These are phyloP conservation scores for Ophiostoma sp. DNA, from an alignment of 2,329 filamentous ascomycete species.

Conservation along the genomic window DNA sequence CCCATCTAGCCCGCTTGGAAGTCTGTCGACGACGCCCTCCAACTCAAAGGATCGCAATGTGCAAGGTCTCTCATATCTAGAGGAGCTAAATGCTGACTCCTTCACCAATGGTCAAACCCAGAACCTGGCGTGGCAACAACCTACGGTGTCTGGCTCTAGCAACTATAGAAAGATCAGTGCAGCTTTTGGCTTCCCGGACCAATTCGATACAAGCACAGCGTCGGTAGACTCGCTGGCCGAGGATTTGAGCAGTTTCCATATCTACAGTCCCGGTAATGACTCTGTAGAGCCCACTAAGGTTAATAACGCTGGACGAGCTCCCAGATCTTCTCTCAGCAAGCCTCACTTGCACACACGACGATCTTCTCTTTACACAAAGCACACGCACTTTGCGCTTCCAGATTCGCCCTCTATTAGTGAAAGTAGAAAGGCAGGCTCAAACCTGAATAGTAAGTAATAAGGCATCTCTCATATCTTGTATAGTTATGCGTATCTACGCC, in stretches of 20 bases:
- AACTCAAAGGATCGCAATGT: constrained; percentile 11
- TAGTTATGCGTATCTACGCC: not conserved
- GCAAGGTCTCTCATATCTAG: constrained; percentile 18
- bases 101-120: constrained; percentile 21
- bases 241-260: constrained; percentile 35
- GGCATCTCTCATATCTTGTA: not conserved
- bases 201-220: not conserved
- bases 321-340: not conserved
- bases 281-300: constrained; percentile 7
- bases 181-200: not conserved
- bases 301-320: not conserved
- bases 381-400: constrained; percentile 21
- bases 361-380: constrained; percentile 12
- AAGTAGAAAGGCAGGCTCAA: not conserved
- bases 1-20: constrained; percentile 13
- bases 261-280: constrained; percentile 25
- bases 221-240: constrained; percentile 33
- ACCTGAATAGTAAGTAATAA: constrained; percentile 14
- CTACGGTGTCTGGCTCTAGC: not conserved
- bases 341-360: not conserved
- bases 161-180: not conserved
- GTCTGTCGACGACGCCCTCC: constrained; percentile 2
- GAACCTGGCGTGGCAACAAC: not conserved
- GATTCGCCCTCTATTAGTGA: not conserved
- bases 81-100: constrained; percentile 19